Percentiles rank a stretch among this genome's conserved stretches.
These are phyloP conservation scores for Aphanomyces stellatus DNA, from an alignment of 352 stramenopile genomes.

Conservation along the genomic window DNA sequence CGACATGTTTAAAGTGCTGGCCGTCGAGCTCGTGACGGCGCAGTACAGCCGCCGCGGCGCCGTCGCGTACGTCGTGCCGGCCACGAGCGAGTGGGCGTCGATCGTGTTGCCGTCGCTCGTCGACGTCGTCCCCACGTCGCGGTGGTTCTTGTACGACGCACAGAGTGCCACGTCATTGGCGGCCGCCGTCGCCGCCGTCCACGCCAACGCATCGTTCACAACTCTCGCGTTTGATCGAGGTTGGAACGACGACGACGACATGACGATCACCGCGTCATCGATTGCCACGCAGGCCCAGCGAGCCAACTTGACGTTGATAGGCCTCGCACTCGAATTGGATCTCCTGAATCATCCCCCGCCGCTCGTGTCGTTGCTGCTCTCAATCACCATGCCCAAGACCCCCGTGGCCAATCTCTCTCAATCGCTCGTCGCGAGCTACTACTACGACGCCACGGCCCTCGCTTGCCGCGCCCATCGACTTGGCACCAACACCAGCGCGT, in stretches of 20 bases:
- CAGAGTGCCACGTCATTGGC: background rate
- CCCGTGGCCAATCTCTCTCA: background rate
- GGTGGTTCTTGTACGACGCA: conserved; percentile 14
- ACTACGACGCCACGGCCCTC: background rate
- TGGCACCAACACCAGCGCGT: background rate
- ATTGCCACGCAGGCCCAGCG: background rate
- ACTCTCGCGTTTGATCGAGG: conserved; percentile 15
- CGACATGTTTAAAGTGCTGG: conserved; percentile 1
- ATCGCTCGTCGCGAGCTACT: background rate
- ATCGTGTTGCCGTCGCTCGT: background rate
- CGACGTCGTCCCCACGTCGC: background rate
- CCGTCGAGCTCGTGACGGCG: background rate
- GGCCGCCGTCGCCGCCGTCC: background rate
- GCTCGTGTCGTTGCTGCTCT: background rate
- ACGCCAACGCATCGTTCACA: background rate
- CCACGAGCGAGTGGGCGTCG: background rate
- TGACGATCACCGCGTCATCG: background rate
- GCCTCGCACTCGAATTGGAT: background rate
- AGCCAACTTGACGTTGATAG: background rate
- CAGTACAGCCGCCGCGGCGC: background rate
- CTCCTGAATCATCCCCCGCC: background rate
- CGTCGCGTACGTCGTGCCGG: conserved; percentile 3
- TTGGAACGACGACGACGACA: too few species aligned
- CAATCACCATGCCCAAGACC: background rate
- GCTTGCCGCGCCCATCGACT: background rate